Evolutionary conservation across 2,329 filamentous ascomycete species (phyloP), one percentile per base, ranked within the genome.

Genomic region (Thelonectria rubi): DNA sequence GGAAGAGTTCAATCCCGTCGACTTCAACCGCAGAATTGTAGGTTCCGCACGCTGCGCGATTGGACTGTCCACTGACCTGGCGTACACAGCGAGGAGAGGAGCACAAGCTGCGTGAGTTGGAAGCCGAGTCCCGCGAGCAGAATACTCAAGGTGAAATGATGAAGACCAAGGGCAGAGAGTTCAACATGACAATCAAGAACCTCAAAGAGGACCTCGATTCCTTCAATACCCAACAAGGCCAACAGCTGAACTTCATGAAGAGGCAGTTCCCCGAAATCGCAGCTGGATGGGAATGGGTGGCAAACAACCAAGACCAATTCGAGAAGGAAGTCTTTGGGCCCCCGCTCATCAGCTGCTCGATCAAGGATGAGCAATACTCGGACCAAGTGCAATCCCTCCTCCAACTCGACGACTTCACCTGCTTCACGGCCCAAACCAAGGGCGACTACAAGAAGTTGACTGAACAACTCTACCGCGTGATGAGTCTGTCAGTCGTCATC

Each of bases 221-320:
- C 17, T 82, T 97, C 14, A 84, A 92, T 51, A 94, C 92, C 1
- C 86, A 91, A 68, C 83, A 88, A 62, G 94, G 93, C 6, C 90
- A 91, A 71, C 89, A 92, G 67, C 80, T 91, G 57, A 86, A 79
- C 50, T 87, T 90, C 65, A 83, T 99, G 56, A 81, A 81, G 54
- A 81, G 74, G 6, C 15, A 84, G 0, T 90, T 89, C 11, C 73
- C 73, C 0, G 91, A 97, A 58, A 87, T 90, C 2, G 84, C 85
- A 11, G 80, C 74, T 66, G 93, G 89, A 2, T 97, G 92, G 88
- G 82, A 88, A 43, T 99, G 94, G 94, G 84, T 98, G 53, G 85
- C 92, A 72, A 76, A 87, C 2, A 88, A 99, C 73, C 84, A 84
- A 61, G 74, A 83, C 56, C 76, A 84, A 50, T 95, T 97, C 65